Evolutionary conservation across 768 basidiomycete genomes (phyloP), one percentile per base, ranked within the genome.

Genomic region (Hirschioporus abietinus): DNA sequence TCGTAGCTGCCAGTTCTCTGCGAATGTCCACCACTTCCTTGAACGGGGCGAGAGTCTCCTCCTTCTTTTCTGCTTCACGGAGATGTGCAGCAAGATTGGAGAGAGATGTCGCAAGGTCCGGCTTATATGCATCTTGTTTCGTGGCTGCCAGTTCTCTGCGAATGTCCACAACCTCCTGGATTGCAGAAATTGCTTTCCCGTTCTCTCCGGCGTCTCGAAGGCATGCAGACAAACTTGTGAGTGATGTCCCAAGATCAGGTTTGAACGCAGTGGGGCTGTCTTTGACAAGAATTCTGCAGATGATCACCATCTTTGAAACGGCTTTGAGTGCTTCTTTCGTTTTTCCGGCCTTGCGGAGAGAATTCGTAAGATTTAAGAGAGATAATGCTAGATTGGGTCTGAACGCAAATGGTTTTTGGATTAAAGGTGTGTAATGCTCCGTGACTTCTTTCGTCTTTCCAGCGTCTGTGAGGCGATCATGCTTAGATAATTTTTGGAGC

Each of bases 201-300:
- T 3, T 20, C 12, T 52, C 42, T 3, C 42, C 12, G 3, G 42
- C 12, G 20, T 52, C 42, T 1, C 42, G 4, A 52, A 68, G 35
- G 42, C 34, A 52, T 6, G 65, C 52, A 24, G 64, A 65, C 6
- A 69, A 24, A 35, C 62, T 69, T 57, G 64, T 52, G 7, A 68
- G 60, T 1, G 67, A 30, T 35, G 23, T 3, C 17, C 68, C 67
- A 52, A 69, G 64, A 34, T 68, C 15, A 4, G 30, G 8, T 15
- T 62, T 64, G 58, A 65, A 68, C 17, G 61, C 24, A n/a, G 25
- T 58, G 2, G 69, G 64, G 36, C 35, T 25, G 4, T 60, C 58
- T 60, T 15, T 52, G 35, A 52, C 68, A 18, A 69, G 68, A 15
- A 52, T 10, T 26, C 64, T 67, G 60, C 58, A 60, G 5, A 61